Evolutionary conservation across 176 grass and related monocot species (phyloP), one percentile per base, ranked within the genome.

Genomic region (Otatea glauca): DNA sequence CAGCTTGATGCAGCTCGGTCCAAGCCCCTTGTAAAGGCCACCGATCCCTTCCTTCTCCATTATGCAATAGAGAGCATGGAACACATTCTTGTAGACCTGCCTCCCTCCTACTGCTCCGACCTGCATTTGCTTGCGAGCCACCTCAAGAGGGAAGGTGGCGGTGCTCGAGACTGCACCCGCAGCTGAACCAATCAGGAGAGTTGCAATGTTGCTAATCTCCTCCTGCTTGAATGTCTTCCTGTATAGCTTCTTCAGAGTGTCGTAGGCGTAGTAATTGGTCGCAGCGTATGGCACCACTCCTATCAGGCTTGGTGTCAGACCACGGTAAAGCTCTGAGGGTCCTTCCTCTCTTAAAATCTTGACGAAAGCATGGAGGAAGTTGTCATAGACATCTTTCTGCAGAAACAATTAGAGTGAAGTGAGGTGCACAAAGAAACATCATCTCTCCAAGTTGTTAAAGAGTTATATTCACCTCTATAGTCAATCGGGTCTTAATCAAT

Each of bases 61-160:
- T 75, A 99, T 99, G 87, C 96, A 86, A n/a, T 96, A 83, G 9
- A 99, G 91, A 9, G 93, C 96, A 86, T 96, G 91, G 75, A 96
- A 92, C 86, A 99, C 92, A n/a, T 99, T 99, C 81, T 94, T 99
- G 89, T 96, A 99, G 17, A 96, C 78, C 73, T 89, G 87, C 68
- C 96, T 84, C 11, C 93, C 91, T 0, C 93, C 93, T 13, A 96
- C 96, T 34, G 96, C 93, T 49, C 96, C 96, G 0, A 92, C 93
- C 77, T 96, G 96, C 96, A 99, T 99, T 71, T 96, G 96, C 78
- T 99, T 99, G 25, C 96, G 89, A 67, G 96, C 93, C 15, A 99
- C 96, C 78, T 99, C 96, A 0, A 99, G 93, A 2, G 96, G 96
- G 77, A 99, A 99, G 59, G 96, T 99, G 34, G 96, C 89, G 5